These are phyloP conservation scores for Cryptococcus amylolentus DNA, from an alignment of 1,284 basidiomycete species.

Conservation along the genomic window DNA sequence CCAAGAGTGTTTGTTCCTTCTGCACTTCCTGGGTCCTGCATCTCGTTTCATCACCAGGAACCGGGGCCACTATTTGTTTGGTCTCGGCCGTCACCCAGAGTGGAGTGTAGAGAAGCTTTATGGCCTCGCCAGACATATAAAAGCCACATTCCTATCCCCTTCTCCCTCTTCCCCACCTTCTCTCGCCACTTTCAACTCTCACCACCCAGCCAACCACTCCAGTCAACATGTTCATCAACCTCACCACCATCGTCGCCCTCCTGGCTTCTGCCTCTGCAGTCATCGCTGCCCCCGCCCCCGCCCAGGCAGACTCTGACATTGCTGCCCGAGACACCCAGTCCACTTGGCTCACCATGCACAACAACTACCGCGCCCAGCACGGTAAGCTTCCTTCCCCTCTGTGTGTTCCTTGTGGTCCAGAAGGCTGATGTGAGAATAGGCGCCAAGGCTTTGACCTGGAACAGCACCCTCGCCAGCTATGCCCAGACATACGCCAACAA, in stretches of 20 bases:
- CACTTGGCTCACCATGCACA: constrained; percentile 32
- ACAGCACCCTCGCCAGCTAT: constrained; percentile 17
- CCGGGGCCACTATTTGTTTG: too few relatives aligned
- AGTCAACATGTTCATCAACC: too few relatives aligned
- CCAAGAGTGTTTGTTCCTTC: neutral
- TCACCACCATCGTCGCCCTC: neutral
- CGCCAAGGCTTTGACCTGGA: constrained; percentile 24
- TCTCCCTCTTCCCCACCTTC: neutral
- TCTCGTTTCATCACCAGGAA: too few relatives aligned
- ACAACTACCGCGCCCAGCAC: constrained; percentile 34
- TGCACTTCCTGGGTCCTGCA: too few relatives aligned
- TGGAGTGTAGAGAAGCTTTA: too few relatives aligned
- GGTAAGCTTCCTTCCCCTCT: constrained; percentile 10
- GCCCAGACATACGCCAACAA: constrained; percentile 16
- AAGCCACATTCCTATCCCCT: neutral
- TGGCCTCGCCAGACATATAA: too few relatives aligned
- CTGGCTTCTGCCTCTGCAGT: neutral
- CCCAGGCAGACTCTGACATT: too few relatives aligned
- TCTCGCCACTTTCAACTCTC: too few relatives aligned
- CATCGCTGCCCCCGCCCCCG: too few relatives aligned
- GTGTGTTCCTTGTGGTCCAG: neutral
- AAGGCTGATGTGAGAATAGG: constrained; percentile 5
- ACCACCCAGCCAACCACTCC: too few relatives aligned
- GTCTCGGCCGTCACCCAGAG: too few relatives aligned
- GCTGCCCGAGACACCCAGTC: too few relatives aligned